Evolutionary conservation across 306 rosid genomes (phyloP).

Genomic region (Arachis hypogaea): DNA sequence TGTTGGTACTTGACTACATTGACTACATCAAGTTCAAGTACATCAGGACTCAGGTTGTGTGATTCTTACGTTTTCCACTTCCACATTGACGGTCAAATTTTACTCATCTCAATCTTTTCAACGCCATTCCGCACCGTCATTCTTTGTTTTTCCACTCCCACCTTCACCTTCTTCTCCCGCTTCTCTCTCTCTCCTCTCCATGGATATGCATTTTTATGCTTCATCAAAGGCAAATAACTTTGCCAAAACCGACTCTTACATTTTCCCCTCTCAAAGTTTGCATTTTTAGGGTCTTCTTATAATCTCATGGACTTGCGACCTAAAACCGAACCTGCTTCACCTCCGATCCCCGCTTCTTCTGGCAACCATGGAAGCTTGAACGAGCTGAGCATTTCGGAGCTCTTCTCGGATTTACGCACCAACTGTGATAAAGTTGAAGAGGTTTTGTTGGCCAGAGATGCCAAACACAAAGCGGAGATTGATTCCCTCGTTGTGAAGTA

Average conservation of each 20-base stretch:
- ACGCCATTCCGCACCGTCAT: too few relatives aligned
- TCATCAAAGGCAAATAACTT: background rate
- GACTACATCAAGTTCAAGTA: too few relatives aligned
- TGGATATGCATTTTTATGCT: background rate
- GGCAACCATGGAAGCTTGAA: background rate
- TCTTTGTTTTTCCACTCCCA: too few relatives aligned
- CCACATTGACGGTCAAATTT: too few relatives aligned
- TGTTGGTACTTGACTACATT: too few relatives aligned
- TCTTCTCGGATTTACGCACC: constrained; percentile 7
- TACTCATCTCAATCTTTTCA: too few relatives aligned
- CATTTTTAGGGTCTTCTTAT: background rate
- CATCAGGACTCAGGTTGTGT: too few relatives aligned
- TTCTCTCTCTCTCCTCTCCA: background rate
- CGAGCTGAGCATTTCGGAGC: constrained; percentile 8
- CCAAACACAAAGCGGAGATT: background rate
- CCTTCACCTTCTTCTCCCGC: background rate
- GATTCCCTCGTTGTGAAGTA: background rate
- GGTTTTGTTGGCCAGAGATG: constrained; percentile 21
- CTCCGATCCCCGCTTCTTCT: background rate
- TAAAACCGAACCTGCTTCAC: constrained; percentile 19
- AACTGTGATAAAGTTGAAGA: constrained; percentile 24
- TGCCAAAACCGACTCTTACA: background rate
- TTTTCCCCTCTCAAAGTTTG: constrained; percentile 11
- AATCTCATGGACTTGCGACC: constrained; percentile 20
- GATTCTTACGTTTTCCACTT: too few relatives aligned